A percentile compares a stretch with the other conserved stretches of the same genome.
phyloP scores from a whole-genome alignment of 305 asterid species.

The Ruellia speciosa region DNA sequence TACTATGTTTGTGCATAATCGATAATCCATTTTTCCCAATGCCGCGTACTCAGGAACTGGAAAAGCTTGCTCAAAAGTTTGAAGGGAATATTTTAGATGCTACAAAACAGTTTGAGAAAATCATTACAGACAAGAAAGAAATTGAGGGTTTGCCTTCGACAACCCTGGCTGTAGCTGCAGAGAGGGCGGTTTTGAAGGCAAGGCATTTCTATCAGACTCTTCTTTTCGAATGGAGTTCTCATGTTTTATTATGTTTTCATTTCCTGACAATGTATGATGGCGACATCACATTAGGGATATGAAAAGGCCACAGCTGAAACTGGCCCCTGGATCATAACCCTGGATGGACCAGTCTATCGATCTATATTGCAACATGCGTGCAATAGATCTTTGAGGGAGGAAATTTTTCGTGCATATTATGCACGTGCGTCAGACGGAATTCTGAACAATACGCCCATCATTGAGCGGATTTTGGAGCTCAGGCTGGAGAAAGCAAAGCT shows the following conservation, averaged over 20 bases:
- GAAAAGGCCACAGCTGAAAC: conserved; percentile 56
- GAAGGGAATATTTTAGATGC: conserved; percentile 70
- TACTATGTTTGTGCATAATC: neutral
- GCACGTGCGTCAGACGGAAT: conserved; percentile 64
- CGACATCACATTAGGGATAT: conserved; percentile 40
- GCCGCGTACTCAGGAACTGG: conserved; percentile 39
- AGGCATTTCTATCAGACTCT: neutral
- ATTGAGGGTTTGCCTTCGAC: conserved; percentile 31
- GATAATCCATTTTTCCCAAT: conserved; percentile 16
- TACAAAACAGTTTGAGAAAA: conserved; percentile 30
- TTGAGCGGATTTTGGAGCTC: conserved; percentile 58
- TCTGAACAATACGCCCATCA: conserved; percentile 54
- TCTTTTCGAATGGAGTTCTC: neutral
- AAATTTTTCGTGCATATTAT: conserved; percentile 57
- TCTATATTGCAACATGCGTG: conserved; percentile 59
- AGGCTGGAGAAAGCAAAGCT: conserved; percentile 69
- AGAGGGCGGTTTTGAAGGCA: conserved; percentile 35
- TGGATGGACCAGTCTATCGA: conserved; percentile 58
- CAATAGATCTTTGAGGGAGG: conserved; percentile 62
- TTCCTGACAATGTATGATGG: neutral
- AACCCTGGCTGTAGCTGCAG: conserved; percentile 32
- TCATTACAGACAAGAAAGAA: conserved; percentile 27
- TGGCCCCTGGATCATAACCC: conserved; percentile 73
- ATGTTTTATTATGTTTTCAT: neutral
- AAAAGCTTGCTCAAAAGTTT: conserved; percentile 53